A percentile compares a stretch with the other conserved stretches of the same genome.
Conservation (phyloP, 2,329 filamentous ascomycete species). For the Stemphylium vesicarium region DNA sequence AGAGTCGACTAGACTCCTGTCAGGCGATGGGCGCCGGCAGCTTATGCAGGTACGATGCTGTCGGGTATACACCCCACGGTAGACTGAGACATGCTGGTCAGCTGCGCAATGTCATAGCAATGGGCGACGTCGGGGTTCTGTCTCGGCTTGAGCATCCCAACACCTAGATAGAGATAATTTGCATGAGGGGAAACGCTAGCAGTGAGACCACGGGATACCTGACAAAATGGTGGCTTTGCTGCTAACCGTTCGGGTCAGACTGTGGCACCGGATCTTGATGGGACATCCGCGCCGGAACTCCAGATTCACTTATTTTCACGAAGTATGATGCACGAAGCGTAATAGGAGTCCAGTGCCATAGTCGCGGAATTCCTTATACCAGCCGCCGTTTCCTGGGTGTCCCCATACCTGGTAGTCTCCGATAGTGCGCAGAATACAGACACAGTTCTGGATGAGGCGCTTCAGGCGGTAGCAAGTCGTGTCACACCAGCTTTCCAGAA, state of each 20-base stretch:
- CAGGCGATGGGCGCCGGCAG: background rate
- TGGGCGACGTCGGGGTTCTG: background rate
- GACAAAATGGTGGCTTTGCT: background rate
- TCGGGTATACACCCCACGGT: background rate
- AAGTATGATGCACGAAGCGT: background rate
- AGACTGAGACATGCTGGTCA: constrained; percentile 1
- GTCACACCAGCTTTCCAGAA: background rate
- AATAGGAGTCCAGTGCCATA: background rate
- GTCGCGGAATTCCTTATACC: background rate
- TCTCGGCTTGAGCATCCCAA: background rate
- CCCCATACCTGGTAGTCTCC: background rate
- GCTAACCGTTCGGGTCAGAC: background rate
- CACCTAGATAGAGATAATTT: background rate
- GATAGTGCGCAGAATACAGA: background rate
- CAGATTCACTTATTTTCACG: too few species aligned
- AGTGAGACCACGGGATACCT: background rate
- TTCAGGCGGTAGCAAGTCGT: background rate
- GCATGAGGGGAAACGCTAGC: background rate
- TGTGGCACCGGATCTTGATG: background rate
- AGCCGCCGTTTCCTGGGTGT: background rate
- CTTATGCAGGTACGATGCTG: constrained; percentile 11
- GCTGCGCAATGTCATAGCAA: background rate
- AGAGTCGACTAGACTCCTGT: background rate
- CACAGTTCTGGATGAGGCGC: background rate
- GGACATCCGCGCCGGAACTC: background rate